Evolutionary conservation across 1,284 basidiomycete species (phyloP).

Genomic region (Sanghuangporus sanghuang): DNA sequence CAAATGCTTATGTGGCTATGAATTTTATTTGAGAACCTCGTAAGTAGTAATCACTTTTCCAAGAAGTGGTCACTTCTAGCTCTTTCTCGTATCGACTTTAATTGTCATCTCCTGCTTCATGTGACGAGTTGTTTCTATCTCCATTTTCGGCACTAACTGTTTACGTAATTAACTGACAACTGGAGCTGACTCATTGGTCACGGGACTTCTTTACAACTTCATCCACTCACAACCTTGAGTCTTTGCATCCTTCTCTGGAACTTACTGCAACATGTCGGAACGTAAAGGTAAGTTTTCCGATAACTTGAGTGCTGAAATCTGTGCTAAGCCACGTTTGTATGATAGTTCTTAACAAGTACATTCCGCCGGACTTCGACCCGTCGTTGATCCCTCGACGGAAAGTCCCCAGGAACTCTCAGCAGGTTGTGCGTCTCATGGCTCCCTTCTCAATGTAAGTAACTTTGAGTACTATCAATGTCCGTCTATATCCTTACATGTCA

Average conservation of each 20-base stretch:
- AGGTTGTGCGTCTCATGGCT: conserved; percentile 97
- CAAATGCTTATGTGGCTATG: neutral
- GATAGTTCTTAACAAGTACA: conserved; percentile 86
- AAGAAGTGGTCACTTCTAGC: too few species aligned
- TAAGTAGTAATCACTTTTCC: too few species aligned
- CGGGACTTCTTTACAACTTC: too few species aligned
- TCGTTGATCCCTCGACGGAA: conserved; percentile 90
- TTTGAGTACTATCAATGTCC: conserved; percentile 14
- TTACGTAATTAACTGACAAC: too few species aligned
- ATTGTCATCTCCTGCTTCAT: too few species aligned
- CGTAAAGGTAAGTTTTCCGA: conserved; percentile 60
- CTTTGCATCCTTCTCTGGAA: neutral
- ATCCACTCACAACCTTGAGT: neutral
- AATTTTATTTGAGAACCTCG: too few species aligned
- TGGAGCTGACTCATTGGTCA: too few species aligned
- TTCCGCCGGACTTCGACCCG: conserved; percentile 96
- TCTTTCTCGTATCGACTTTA: too few species aligned
- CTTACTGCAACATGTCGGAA: conserved; percentile 69
- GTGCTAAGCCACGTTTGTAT: conserved; percentile 4
- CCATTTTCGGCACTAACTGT: too few species aligned
- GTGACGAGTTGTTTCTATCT: too few species aligned
- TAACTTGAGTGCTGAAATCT: neutral
- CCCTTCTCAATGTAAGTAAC: conserved; percentile 87
- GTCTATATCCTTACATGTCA: neutral
- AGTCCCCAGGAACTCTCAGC: conserved; percentile 87